phyloP scores from a whole-genome alignment of 23 red algal species.

The Gracilaria domingensis region DNA sequence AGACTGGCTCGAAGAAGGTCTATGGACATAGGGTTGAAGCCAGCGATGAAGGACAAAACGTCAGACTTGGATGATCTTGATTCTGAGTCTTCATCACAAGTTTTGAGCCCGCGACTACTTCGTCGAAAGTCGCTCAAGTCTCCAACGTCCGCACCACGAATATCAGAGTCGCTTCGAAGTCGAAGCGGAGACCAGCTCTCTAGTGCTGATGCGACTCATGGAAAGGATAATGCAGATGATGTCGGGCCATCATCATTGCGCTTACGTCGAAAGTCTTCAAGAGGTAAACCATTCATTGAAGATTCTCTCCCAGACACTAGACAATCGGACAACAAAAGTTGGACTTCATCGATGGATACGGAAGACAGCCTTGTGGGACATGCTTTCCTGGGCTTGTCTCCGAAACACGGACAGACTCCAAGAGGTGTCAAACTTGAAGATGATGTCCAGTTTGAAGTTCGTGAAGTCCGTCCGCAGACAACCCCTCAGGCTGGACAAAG shows the following conservation, averaged over 20 bases:
- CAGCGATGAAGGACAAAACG: neutral
- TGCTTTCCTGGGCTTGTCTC: slow-evolving; percentile 48
- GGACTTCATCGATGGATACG: neutral
- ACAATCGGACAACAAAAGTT: neutral
- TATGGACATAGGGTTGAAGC: slow-evolving; percentile 42
- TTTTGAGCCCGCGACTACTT: slow-evolving; percentile 3
- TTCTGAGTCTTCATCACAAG: slow-evolving; percentile 4
- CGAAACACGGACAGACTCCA: slow-evolving; percentile 24
- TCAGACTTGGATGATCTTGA: neutral
- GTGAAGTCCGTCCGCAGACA: slow-evolving; percentile 16
- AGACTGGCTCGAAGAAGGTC: slow-evolving; percentile 64
- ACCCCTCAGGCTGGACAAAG: neutral
- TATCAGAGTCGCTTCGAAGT: slow-evolving; percentile 11
- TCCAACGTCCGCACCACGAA: slow-evolving; percentile 1
- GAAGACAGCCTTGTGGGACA: slow-evolving; percentile 38
- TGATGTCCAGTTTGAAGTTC: slow-evolving; percentile 13
- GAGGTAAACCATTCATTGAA: slow-evolving; percentile 1
- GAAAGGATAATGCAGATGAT: neutral
- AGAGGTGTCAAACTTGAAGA: slow-evolving; percentile 60
- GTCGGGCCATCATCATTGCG: neutral
- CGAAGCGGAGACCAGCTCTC: slow-evolving; percentile 11
- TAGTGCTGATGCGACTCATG: neutral
- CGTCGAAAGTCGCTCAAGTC: slow-evolving; percentile 40
- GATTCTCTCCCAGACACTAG: neutral
- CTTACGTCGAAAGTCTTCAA: slow-evolving; percentile 26